phyloP scores from a whole-genome alignment of 495 filamentous ascomycete genomes.

The Lineolata rhizophorae region DNA sequence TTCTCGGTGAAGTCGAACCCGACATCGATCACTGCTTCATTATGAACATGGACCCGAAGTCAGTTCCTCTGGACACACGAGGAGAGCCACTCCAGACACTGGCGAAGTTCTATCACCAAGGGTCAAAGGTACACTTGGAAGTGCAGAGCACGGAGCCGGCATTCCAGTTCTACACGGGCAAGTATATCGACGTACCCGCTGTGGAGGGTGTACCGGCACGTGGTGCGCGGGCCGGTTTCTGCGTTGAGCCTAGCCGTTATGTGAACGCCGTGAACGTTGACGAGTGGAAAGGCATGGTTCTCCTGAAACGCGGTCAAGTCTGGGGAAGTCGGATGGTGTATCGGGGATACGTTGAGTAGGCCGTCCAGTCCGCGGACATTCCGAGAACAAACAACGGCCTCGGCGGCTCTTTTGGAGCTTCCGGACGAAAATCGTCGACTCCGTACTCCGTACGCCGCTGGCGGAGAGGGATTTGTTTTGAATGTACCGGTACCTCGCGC shows the following conservation, averaged over 20 bases:
- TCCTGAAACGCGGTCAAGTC: constrained; percentile 56
- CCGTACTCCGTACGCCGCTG: too few relatives aligned
- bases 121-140: constrained; percentile 55
- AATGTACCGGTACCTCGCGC: too few relatives aligned
- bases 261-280: constrained; percentile 70
- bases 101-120: constrained; percentile 36
- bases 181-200: constrained; percentile 55
- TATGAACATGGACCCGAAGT: constrained; percentile 35
- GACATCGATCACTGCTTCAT: constrained; percentile 86
- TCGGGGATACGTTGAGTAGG: too few relatives aligned
- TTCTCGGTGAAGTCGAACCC: constrained; percentile 39
- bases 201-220: constrained; percentile 39
- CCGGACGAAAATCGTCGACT: too few relatives aligned
- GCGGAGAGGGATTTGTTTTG: too few relatives aligned
- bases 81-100: constrained; percentile 34
- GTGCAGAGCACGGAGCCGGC: constrained; percentile 78
- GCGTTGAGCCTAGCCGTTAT: constrained; percentile 75
- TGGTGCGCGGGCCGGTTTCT: constrained; percentile 50
- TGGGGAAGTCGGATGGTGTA: constrained; percentile 66
- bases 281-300: constrained; percentile 54
- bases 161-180: constrained; percentile 91
- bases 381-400: too few relatives aligned
- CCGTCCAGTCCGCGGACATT: too few relatives aligned
- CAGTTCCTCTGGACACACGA: constrained; percentile 61
- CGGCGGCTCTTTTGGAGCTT: too few relatives aligned